Evolutionary conservation across 1,284 basidiomycete genomes (phyloP), one percentile per base, ranked within the genome.

Genomic region (Melanopsichium pennsylvanicum): DNA sequence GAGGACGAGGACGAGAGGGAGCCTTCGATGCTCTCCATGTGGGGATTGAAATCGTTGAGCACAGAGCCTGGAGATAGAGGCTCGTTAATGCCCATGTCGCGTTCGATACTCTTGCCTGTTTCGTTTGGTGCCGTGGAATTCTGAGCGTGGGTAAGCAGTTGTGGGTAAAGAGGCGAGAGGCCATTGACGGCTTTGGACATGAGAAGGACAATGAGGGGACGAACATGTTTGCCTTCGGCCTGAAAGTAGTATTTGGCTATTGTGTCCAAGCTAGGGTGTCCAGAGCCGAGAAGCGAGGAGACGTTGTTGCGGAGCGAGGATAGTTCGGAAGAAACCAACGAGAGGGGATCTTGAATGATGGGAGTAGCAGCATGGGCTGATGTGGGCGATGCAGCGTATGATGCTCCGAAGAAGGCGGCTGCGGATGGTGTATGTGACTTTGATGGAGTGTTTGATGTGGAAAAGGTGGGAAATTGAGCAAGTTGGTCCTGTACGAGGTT

Each of bases 181-280:
- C 87, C 91, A 76, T 97, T 96, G 25, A 93, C 96, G 9, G 94
- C 95, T 69, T 90, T 89, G 26, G 90, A 85, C 83, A 97, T 92
- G 41, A 98, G 87, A 25, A 98, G 86, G 26, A 97, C 91, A 37
- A 97, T 86, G 66, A 95, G 84, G 0, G 95, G 93, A 13, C 95
- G 87, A 21, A 97, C 86, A 78, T 97, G 93, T 81, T 96, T 96
- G 36, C 79, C 78, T 41, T 81, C 80, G 21, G 76, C 80, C 58
- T 90, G 85, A 81, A 97, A 96, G 84, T 97, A 97, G 83, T 93
- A 96, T 72, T 92, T 88, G 4, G 94, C 93, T 61, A 97, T 89
- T 52, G 90, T 87, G 67, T 90, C 88, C 52, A 98, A 87, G 1
- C 88, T 87, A 2, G 93, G 90, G 81, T 97, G 91, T 10, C 91